Percentiles rank a stretch among this genome's conserved stretches.
These are phyloP conservation scores for Corniculantispora saksenae DNA, from an alignment of 2,329 filamentous ascomycete species.

Conservation along the genomic window DNA sequence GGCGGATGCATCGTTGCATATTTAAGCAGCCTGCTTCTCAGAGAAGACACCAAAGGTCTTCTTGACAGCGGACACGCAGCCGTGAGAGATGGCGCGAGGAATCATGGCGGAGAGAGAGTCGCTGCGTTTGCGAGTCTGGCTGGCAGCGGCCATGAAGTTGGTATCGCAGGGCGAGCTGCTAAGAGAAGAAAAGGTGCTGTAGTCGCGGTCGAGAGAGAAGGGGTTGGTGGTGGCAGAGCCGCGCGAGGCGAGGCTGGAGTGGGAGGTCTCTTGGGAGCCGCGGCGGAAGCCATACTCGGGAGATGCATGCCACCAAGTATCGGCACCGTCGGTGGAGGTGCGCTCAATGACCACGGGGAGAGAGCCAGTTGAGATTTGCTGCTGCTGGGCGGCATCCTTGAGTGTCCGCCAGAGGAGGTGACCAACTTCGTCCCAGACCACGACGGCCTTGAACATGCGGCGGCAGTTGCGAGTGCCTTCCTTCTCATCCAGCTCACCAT, in stretches of 20 bases:
- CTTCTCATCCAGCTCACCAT: conserved; percentile 34
- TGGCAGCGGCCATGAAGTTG: background rate
- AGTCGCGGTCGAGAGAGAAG: conserved; percentile 9
- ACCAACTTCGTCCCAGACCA: conserved; percentile 41
- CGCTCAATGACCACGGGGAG: background rate
- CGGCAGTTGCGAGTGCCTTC: conserved; percentile 39
- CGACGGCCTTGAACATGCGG: conserved; percentile 39
- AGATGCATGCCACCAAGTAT: conserved; percentile 8
- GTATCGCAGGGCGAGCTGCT: conserved; percentile 11
- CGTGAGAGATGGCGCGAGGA: conserved; percentile 15
- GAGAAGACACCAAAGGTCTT: conserved; percentile 17
- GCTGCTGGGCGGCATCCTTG: conserved; percentile 22
- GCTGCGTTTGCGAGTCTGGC: conserved; percentile 8
- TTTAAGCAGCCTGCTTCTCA: conserved; percentile 2
- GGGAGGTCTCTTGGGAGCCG: conserved; percentile 12
- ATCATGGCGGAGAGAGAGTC: conserved; percentile 17
- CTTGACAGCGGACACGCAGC: conserved; percentile 18
- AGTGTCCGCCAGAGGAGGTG: conserved; percentile 36
- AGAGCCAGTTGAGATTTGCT: background rate
- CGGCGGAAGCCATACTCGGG: conserved; percentile 1
- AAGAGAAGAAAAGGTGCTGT: conserved; percentile 6
- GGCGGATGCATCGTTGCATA: background rate
- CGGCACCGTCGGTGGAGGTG: conserved; percentile 1
- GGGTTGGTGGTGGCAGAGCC: background rate
- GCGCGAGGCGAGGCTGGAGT: conserved; percentile 12